Evolutionary conservation across 1,284 basidiomycete genomes (phyloP), one percentile per base, ranked within the genome.

Genomic region (Sparassis latifolia): DNA sequence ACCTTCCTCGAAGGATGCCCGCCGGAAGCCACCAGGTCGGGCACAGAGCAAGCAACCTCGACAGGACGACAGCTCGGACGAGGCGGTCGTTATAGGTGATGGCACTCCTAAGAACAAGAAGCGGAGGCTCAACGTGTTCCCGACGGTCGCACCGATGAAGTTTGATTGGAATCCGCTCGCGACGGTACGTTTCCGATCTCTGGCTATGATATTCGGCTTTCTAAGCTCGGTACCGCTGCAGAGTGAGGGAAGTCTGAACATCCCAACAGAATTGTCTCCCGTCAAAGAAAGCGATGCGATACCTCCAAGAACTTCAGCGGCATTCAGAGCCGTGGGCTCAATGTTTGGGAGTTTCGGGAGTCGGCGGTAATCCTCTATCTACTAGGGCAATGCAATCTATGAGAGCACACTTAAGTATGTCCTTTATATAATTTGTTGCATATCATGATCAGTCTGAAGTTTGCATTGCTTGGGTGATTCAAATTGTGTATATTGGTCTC

Each of bases 261-360:
- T 86, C 58, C 84, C 84, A 10, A 82, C 76, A 0, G 66, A 68
- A 35, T 66, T 86, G 30, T 84, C 82, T 2, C 84, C 84, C 10
- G 71, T 86, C 50, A 83, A 80, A 56, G 75, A 77, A 42, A 69
- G 71, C 1, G 71, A 75, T 3, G 64, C 63, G 27, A 70, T 79
- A 28, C 81, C 79, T 0, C 67, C 67, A 30, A 71, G 80, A 50
- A 73, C 73, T 10, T 67, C 66, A 31, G 61, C 72, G 35, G 51
- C 52, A 6, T 47, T 45, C 1, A 50, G 45, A 33, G 41, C 30
- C 10, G 20, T 42, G 5, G 39, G 48, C 12, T 44, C 48, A n/a
- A 33, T 39, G 33, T 33, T 59, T 2, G 58, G 57, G 20, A 57
- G 58, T 47, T 41, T 58, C 12, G 28, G 40, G 2, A 55, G 56